These are phyloP conservation scores for Aegilops tauschii DNA, from an alignment of 176 grass and related monocot genomes.

Conservation along the genomic window DNA sequence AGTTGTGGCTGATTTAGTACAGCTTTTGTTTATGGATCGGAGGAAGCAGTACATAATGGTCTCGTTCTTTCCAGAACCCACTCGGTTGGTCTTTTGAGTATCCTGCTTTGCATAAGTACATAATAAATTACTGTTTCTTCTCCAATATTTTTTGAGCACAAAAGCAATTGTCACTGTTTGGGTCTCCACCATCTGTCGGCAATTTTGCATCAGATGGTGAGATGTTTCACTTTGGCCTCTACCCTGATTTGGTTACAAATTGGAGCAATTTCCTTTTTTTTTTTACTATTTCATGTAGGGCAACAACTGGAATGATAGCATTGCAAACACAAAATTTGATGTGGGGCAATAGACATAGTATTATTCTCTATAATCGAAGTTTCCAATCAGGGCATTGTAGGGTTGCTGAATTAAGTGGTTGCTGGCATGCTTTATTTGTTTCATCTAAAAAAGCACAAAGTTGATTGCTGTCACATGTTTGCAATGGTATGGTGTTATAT, in stretches of 20 bases:
- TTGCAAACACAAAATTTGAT: background rate
- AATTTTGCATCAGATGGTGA: too few relatives aligned
- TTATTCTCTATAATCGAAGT: background rate
- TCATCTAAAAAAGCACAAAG: background rate
- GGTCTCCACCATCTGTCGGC: too few relatives aligned
- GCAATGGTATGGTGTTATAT: background rate
- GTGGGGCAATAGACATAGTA: background rate
- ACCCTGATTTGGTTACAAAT: background rate
- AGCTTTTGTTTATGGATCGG: too few relatives aligned
- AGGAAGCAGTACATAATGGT: too few relatives aligned
- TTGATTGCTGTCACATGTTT: background rate
- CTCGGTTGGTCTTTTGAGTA: background rate
- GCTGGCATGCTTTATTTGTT: background rate
- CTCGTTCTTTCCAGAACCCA: background rate
- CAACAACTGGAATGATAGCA: background rate
- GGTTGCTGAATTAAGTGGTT: slow-evolving; percentile 6
- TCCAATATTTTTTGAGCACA: background rate
- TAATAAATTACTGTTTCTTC: background rate
- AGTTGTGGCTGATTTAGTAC: too few relatives aligned
- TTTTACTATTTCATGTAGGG: background rate
- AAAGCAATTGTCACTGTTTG: background rate
- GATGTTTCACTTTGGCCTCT: background rate
- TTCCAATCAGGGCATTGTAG: background rate
- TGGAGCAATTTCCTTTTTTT: background rate
- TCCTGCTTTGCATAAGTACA: background rate